Base-by-base conservation (phyloP, 768 basidiomycete genomes). In the Hydnomerulius pinastri region DNA sequence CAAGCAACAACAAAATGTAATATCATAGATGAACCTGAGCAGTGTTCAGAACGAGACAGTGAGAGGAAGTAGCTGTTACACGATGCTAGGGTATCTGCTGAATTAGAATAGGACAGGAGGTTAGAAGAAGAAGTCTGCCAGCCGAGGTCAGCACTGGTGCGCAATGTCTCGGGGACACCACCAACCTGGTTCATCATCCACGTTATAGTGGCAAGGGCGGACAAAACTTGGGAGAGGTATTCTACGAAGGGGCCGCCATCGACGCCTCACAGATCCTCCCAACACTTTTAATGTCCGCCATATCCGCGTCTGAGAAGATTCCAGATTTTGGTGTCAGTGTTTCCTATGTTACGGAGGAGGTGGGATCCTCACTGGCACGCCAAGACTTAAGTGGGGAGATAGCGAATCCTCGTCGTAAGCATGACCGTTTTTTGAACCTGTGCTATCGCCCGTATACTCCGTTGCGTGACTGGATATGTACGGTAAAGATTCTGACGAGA, bases 141-240 rank as follows among this genome's bases (percentile, higher is more conserved):
- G 13, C 48, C 23, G 12, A 41, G 7, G 24, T n/a, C 13, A 28
- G 33, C 32, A 4, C 21, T 28, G 10, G 25, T 11, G 18, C 21
- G 29, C 24, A 32, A 35, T 3, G n/a, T n/a, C n/a, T n/a, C 18
- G 21, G 24, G 13, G 9, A 6, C 25, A 6, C 12, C 5, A 54
- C 67, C 46, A 24, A 44, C 67, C 64, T 49, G 67, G 50, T 41
- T 67, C 66, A 15, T 56, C 27, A 4, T 61, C 56, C 10, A 45
- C 20, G 6, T 36, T 46, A 30, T 52, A 50, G 21, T 62, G 58
- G 28, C 66, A 56, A 24, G 66, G 64, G 23, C 51, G 61, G 13
- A 37, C n/a, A 36, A 51, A 43, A 12, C 20, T 29, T 11, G 23
- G 20, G 17, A 50, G 24, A 11, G 50, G 21, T 4, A 56, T 25